Percentiles rank a stretch among this genome's conserved stretches.
Evolutionary conservation across 306 rosid genomes (phyloP).

Genomic region (Pyrus communis): DNA sequence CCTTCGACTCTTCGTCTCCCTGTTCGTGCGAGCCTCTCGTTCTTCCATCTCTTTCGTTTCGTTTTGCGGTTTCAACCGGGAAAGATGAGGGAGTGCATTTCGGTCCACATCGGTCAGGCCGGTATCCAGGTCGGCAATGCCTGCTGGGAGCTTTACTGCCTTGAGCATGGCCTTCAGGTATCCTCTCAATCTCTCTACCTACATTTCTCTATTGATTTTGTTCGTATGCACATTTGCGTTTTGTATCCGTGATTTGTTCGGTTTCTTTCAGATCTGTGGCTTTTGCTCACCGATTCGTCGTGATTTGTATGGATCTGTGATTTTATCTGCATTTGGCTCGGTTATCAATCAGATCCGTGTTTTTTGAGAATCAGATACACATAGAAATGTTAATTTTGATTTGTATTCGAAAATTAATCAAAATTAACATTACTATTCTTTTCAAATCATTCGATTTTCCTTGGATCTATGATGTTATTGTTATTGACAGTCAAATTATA

Average conservation of each 20-base stretch:
- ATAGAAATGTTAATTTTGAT: not conserved
- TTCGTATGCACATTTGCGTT: not conserved
- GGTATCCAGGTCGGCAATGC: slow-evolving; percentile 97
- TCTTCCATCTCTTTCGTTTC: not conserved
- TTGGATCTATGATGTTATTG: not conserved
- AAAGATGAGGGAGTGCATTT: slow-evolving; percentile 90
- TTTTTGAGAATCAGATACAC: not conserved
- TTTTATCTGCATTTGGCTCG: not conserved
- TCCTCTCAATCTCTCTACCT: not conserved
- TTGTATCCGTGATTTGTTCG: not conserved
- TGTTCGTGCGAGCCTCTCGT: not conserved
- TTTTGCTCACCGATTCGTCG: not conserved
- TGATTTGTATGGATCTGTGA: not conserved
- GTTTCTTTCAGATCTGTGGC: not conserved
- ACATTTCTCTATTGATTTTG: not conserved
- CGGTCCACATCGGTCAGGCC: slow-evolving; percentile 94
- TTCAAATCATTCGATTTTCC: not conserved
- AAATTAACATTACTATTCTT: too few relatives aligned
- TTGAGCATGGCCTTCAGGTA: slow-evolving; percentile 88
- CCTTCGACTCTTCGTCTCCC: slow-evolving; percentile 10
- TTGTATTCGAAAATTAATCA: not conserved
- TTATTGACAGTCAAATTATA: not conserved
- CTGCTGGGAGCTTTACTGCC: slow-evolving; percentile 96
- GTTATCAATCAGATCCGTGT: not conserved
- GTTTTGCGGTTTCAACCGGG: not conserved